phyloP scores from a whole-genome alignment of 2,329 filamentous ascomycete genomes.

The Zymoseptoria brevis region DNA sequence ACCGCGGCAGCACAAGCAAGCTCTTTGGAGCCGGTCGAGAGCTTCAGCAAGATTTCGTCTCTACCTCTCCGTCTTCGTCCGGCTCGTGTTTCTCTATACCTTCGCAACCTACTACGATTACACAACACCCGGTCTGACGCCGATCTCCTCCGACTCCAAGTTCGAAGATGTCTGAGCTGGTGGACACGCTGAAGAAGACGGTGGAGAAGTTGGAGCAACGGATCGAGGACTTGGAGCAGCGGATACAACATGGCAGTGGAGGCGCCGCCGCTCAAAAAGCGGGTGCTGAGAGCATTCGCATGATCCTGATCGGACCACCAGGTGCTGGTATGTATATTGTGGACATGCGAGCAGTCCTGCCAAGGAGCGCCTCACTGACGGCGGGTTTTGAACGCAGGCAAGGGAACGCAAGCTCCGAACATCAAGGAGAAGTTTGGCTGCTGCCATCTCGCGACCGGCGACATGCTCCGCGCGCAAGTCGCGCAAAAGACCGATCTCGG shows the following conservation, averaged over 20 bases:
- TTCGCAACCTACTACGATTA: background rate
- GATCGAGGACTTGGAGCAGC: constrained; percentile 75
- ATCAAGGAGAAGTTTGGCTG: constrained; percentile 97
- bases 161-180: constrained; percentile 16
- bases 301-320: constrained; percentile 96
- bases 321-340: constrained; percentile 69
- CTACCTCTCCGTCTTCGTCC: background rate
- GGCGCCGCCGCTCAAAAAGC: constrained; percentile 37
- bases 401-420: constrained; percentile 95
- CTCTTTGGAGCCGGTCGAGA: background rate
- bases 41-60: background rate
- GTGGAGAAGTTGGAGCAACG: constrained; percentile 77
- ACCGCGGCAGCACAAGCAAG: background rate
- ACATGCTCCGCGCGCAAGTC: constrained; percentile 98
- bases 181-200: constrained; percentile 60
- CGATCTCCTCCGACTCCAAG: background rate
- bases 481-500: constrained; percentile 93
- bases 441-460: constrained; percentile 95
- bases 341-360: background rate
- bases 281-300: constrained; percentile 61
- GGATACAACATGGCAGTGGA: constrained; percentile 43
- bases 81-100: background rate
- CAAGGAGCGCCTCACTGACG: constrained; percentile 8
- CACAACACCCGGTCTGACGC: constrained; percentile 4
- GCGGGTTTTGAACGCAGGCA: constrained; percentile 52